phyloP scores from a whole-genome alignment of 2,329 filamentous ascomycete genomes.

The Xylaria sp. region DNA sequence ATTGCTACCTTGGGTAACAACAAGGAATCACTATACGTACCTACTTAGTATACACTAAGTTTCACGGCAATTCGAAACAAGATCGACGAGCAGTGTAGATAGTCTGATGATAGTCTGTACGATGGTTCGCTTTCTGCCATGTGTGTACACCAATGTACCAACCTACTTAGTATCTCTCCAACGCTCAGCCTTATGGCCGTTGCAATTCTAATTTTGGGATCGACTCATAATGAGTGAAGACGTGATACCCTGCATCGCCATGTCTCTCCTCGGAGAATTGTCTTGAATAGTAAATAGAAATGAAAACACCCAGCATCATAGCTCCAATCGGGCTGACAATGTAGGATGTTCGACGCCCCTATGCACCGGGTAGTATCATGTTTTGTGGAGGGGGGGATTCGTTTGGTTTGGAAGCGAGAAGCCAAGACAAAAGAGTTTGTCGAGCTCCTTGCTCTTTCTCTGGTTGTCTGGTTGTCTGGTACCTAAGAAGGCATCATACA shows the following conservation, averaged over 20 bases:
- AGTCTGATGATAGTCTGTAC: no score
- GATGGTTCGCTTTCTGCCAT: neutral
- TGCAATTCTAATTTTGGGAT: constrained; percentile 21
- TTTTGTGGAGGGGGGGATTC: neutral
- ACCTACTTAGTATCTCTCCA: neutral
- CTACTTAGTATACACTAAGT: no score
- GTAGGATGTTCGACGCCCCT: neutral
- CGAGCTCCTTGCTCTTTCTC: neutral
- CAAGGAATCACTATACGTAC: neutral
- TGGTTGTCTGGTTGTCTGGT: neutral
- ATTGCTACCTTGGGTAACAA: neutral
- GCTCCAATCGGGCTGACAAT: neutral
- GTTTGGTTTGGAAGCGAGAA: constrained; percentile 11
- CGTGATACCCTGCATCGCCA: neutral
- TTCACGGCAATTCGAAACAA: neutral
- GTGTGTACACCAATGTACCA: neutral
- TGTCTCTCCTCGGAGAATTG: neutral
- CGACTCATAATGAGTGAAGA: neutral
- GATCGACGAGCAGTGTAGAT: neutral
- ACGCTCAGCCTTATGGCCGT: constrained; percentile 29
- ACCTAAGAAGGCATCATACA: no score
- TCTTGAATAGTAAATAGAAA: neutral
- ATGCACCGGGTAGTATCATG: neutral
- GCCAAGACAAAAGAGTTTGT: constrained; percentile 16
- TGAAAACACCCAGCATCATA: neutral